Evolutionary conservation across 2,329 filamentous ascomycete genomes (phyloP).

Genomic region (Eutypella sp.): DNA sequence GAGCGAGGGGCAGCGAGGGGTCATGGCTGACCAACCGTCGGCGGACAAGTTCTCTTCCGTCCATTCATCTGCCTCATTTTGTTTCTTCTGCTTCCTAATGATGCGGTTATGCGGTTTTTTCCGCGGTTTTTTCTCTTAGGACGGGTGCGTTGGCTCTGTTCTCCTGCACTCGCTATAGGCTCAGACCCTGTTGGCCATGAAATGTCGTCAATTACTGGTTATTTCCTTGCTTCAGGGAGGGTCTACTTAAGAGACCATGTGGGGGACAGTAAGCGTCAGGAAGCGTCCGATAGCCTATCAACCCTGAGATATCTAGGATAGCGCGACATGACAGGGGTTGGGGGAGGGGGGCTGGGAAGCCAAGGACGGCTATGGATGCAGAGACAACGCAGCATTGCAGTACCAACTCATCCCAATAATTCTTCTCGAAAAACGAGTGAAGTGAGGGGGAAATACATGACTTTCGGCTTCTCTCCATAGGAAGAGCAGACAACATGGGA

Average conservation of each 20-base stretch:
- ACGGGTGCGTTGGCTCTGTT: conserved; percentile 42
- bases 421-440: too few relatives aligned
- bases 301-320: conserved; percentile 18
- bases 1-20: too few relatives aligned
- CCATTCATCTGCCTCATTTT: conserved; percentile 7
- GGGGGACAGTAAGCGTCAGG: conserved; percentile 30
- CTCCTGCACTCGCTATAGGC: conserved; percentile 37
- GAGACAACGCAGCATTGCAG: conserved; percentile 38
- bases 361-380: conserved; percentile 41
- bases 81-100: conserved; percentile 6
- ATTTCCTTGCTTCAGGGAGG: conserved; percentile 35
- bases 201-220: conserved; percentile 29
- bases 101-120: too few relatives aligned
- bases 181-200: conserved; percentile 23
- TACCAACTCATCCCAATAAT: conserved; percentile 6
- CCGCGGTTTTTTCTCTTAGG: conserved; percentile 2
- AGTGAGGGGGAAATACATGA: neutral
- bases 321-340: conserved; percentile 34
- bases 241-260: conserved; percentile 20
- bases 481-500: too few relatives aligned
- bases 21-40: neutral
- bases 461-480: too few relatives aligned
- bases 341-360: too few relatives aligned
- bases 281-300: conserved; percentile 40
- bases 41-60: neutral